A percentile compares a stretch with the other conserved stretches of the same genome.
Evolutionary conservation across 768 basidiomycete species (phyloP).

Genomic region (Bullera alba): DNA sequence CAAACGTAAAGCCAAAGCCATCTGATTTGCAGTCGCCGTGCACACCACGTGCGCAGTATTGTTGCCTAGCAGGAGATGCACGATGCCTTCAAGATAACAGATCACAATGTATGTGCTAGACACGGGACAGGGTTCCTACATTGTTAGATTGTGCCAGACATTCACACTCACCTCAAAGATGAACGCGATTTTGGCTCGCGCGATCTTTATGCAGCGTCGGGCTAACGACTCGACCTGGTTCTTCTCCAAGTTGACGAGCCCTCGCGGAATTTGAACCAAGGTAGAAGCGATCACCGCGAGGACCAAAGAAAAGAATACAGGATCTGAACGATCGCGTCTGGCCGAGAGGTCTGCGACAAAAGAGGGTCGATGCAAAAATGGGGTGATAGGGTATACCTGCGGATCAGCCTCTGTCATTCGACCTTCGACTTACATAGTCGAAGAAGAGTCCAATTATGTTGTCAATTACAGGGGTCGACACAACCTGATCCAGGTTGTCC

Average conservation of each 20-base stretch:
- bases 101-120: constrained; percentile 25
- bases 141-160: constrained; percentile 3
- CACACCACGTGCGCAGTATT: constrained; percentile 34
- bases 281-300: constrained; percentile 69
- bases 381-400: constrained; percentile 77
- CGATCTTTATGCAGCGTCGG: constrained; percentile 63
- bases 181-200: constrained; percentile 28
- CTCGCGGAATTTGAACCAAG: constrained; percentile 80
- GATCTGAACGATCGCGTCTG: constrained; percentile 59
- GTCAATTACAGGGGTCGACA: constrained; percentile 17
- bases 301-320: constrained; percentile 31
- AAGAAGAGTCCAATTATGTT: constrained; percentile 32
- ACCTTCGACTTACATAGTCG: constrained; percentile 24
- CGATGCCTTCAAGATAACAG: constrained; percentile 31
- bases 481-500: constrained; percentile 30
- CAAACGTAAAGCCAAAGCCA: constrained; percentile 28
- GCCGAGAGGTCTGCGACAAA: constrained; percentile 83
- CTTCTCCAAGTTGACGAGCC: constrained; percentile 71
- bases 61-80: constrained; percentile 34
- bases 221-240: constrained; percentile 75
- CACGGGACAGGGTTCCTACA: constrained; percentile 19
- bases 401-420: background rate
- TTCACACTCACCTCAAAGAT: constrained; percentile 23
- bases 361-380: constrained; percentile 83
- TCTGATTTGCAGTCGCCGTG: constrained; percentile 27